These are phyloP conservation scores for Candida coquimbonensis DNA, from an alignment of 805 yeast genomes.

Conservation along the genomic window DNA sequence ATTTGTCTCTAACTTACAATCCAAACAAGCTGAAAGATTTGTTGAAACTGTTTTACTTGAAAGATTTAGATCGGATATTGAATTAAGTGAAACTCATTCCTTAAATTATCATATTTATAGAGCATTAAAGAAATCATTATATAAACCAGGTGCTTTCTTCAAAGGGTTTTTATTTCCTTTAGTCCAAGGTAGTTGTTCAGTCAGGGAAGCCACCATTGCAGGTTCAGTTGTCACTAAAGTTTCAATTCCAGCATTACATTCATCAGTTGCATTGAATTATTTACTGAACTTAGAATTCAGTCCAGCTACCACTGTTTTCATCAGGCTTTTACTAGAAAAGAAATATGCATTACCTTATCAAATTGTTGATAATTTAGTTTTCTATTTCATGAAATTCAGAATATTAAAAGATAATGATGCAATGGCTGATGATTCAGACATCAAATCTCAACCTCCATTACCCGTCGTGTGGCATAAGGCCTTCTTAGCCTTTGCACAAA, in stretches of 20 bases:
- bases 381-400: conserved; percentile 89
- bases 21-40: conserved; percentile 84
- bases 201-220: conserved; percentile 91
- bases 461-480: conserved; percentile 99
- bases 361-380: conserved; percentile 89
- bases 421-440: conserved; percentile 32
- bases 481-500: conserved; percentile 86
- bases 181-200: conserved; percentile 81
- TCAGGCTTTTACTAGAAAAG: conserved; percentile 83
- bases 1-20: conserved; percentile 82
- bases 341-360: conserved; percentile 96
- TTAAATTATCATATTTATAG: conserved; percentile 91
- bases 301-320: conserved; percentile 87
- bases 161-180: conserved; percentile 92
- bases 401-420: conserved; percentile 34
- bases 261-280: conserved; percentile 90
- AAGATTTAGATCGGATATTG: conserved; percentile 64
- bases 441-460: conserved; percentile 34
- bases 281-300: conserved; percentile 74
- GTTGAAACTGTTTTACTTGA: conserved; percentile 62
- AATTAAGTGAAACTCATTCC: conserved; percentile 65
- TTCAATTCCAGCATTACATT: conserved; percentile 90
- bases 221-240: conserved; percentile 86
- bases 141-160: conserved; percentile 96
- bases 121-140: conserved; percentile 84